phyloP scores from a whole-genome alignment of 768 basidiomycete species.

The Obba rivulosa region DNA sequence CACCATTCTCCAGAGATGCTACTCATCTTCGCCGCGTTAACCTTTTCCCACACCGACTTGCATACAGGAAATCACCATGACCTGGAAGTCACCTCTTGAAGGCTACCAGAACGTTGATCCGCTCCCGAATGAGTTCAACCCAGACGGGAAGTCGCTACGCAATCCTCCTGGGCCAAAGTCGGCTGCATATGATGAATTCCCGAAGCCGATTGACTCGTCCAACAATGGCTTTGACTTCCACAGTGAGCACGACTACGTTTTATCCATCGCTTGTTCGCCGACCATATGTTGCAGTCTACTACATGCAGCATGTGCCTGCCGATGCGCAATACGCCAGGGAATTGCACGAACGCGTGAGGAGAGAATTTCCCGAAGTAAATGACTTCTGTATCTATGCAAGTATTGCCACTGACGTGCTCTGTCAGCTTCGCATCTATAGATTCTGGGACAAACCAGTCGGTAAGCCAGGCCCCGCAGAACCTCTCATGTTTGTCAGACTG shows the following conservation, averaged over 20 bases:
- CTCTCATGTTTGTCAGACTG: background rate
- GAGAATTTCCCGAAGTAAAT: slow-evolving; percentile 66
- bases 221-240: slow-evolving; percentile 73
- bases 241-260: slow-evolving; percentile 34
- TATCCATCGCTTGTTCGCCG: background rate
- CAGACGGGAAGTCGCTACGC: slow-evolving; percentile 52
- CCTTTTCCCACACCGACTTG: no score
- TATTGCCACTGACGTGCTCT: background rate
- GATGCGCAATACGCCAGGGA: slow-evolving; percentile 46
- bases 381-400: background rate
- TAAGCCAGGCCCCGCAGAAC: slow-evolving; percentile 20
- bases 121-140: slow-evolving; percentile 36
- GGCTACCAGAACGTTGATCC: slow-evolving; percentile 26
- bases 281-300: slow-evolving; percentile 45
- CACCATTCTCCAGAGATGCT: no score
- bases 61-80: background rate
- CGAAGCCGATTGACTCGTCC: slow-evolving; percentile 43
- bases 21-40: no score
- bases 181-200: slow-evolving; percentile 47
- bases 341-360: slow-evolving; percentile 51
- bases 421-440: slow-evolving; percentile 53
- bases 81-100: slow-evolving; percentile 18
- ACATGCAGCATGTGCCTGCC: slow-evolving; percentile 39
- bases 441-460: slow-evolving; percentile 63
- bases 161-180: slow-evolving; percentile 45